Percentiles rank a stretch among this genome's conserved stretches.
These are phyloP conservation scores for Wickerhamiella allomyrinae DNA, from an alignment of 805 yeast species.

Conservation along the genomic window DNA sequence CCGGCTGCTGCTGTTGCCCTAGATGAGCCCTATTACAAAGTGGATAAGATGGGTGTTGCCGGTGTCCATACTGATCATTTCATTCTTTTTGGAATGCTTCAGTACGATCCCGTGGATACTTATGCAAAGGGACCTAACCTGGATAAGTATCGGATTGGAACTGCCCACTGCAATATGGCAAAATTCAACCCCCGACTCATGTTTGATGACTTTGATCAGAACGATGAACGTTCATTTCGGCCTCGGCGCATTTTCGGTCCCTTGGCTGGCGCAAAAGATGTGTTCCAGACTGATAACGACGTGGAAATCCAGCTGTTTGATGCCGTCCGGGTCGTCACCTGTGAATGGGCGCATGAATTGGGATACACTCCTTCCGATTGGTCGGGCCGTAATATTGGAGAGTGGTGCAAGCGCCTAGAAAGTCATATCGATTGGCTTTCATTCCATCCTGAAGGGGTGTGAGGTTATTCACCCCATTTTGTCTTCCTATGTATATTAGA, in stretches of 20 bases:
- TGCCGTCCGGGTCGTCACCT: background rate
- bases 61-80: slow-evolving; percentile 22
- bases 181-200: slow-evolving; percentile 14
- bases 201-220: slow-evolving; percentile 5
- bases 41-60: background rate
- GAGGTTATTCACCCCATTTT: too few species aligned
- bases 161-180: slow-evolving; percentile 15
- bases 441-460: background rate
- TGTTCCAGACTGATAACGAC: background rate
- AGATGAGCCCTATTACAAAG: slow-evolving; percentile 30
- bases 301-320: background rate
- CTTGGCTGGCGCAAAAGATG: background rate
- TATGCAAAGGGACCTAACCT: background rate
- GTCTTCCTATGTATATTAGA: too few species aligned
- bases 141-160: slow-evolving; percentile 5
- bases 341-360: background rate
- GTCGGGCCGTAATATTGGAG: background rate
- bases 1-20: slow-evolving; percentile 57
- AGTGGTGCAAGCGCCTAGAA: background rate
- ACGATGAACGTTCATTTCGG: slow-evolving; percentile 8
- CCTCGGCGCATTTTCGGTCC: slow-evolving; percentile 13
- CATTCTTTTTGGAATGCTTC: slow-evolving; percentile 41
- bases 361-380: background rate
- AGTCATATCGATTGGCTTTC: background rate
- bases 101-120: slow-evolving; percentile 44